A percentile compares a stretch with the other conserved stretches of the same genome.
Evolutionary conservation across 2,329 filamentous ascomycete species (phyloP).

Genomic region (Talaromyces verruculosus): DNA sequence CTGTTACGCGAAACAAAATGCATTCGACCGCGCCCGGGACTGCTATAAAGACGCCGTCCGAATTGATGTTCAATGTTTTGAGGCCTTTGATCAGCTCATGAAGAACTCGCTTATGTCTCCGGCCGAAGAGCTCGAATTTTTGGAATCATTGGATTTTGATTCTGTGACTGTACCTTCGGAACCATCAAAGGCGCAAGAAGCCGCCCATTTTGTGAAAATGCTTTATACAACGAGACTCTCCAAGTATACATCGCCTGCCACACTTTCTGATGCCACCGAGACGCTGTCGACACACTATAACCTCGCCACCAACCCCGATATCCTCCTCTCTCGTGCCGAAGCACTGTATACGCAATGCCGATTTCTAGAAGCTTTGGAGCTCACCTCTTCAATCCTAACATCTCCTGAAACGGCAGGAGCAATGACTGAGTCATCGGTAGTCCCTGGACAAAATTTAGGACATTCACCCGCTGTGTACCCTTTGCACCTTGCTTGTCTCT

Average conservation of each 20-base stretch:
- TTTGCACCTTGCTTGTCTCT: conserved; percentile 84
- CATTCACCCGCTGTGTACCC: conserved; percentile 67
- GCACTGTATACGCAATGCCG: conserved; percentile 92
- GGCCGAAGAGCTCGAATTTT: conserved; percentile 84
- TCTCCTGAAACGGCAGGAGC: conserved; percentile 83
- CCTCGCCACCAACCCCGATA: conserved; percentile 79
- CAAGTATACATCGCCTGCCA: conserved; percentile 85
- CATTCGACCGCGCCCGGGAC: conserved; percentile 94
- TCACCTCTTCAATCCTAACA: conserved; percentile 79
- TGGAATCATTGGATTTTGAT: conserved; percentile 88
- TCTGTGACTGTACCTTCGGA: conserved; percentile 68
- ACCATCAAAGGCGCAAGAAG: conserved; percentile 72
- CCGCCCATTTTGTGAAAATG: conserved; percentile 90
- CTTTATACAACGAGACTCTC: conserved; percentile 93
- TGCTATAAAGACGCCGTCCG: conserved; percentile 97
- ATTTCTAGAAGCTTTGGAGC: conserved; percentile 79
- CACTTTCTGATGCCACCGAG: conserved; percentile 82
- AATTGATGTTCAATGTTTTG: conserved; percentile 97
- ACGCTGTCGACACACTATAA: conserved; percentile 92
- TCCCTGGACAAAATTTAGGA: conserved; percentile 40
- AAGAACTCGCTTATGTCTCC: conserved; percentile 90
- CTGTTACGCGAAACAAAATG: conserved; percentile 95
- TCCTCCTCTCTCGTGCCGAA: conserved; percentile 85
- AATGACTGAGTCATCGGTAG: conserved; percentile 26
- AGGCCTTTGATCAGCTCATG: conserved; percentile 97